These are phyloP conservation scores for Carex cristatella DNA, from an alignment of 176 grass and related monocot species.

Conservation along the genomic window DNA sequence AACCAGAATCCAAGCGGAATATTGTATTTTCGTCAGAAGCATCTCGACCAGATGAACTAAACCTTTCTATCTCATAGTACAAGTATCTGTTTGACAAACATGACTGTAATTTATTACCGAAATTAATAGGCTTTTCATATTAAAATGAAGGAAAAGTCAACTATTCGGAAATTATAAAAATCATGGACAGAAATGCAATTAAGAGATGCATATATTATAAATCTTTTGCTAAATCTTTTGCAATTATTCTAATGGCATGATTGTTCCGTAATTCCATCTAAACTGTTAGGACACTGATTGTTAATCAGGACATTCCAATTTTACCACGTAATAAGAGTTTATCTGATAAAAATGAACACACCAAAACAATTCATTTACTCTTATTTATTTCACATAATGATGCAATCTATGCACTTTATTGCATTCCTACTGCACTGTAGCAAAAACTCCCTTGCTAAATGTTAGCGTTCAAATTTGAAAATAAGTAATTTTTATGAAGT, in stretches of 20 bases:
- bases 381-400: not conserved
- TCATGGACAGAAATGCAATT: not conserved
- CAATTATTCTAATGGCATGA: not conserved
- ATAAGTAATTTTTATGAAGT: not conserved
- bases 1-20: constrained; percentile 34
- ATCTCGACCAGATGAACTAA: not conserved
- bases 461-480: not conserved
- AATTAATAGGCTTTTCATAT: not conserved
- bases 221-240: not conserved
- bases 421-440: not conserved
- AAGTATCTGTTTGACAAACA: constrained; percentile 27
- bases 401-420: not conserved
- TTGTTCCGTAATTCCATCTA: not conserved
- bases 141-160: not conserved
- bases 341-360: not conserved
- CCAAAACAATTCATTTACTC: not conserved
- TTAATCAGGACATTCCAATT: not conserved
- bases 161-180: not conserved
- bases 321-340: not conserved
- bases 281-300: not conserved
- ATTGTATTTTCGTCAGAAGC: not conserved
- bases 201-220: not conserved
- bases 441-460: not conserved
- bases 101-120: not conserved
- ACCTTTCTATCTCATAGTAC: constrained; percentile 42